A percentile compares a stretch with the other conserved stretches of the same genome.
Evolutionary conservation across 2,329 filamentous ascomycete species (phyloP).

Genomic region (Colletotrichum australisinense): DNA sequence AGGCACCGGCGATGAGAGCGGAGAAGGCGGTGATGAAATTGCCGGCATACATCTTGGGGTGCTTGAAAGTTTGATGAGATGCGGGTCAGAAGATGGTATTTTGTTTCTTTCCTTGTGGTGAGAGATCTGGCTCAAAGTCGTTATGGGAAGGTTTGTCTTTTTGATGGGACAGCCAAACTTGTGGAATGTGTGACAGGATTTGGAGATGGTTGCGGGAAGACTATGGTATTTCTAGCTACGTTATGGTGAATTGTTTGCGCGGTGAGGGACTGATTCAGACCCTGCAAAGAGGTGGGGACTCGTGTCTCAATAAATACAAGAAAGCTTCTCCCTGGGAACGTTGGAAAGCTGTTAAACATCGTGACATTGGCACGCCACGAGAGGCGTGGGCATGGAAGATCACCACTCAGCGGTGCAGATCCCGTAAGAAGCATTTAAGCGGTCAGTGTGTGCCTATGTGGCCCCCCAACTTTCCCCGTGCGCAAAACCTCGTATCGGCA

Average conservation of each 20-base stretch:
- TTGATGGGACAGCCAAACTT: not conserved
- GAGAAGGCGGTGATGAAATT: not conserved
- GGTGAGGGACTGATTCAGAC: not conserved
- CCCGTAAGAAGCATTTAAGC: not conserved
- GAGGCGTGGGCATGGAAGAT: not conserved
- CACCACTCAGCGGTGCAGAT: conserved; percentile 2
- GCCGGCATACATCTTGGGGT: conserved; percentile 5
- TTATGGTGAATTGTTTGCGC: not conserved
- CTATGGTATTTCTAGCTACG: not conserved
- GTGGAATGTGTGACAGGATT: not conserved
- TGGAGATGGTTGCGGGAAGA: not conserved
- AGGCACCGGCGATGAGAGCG: not conserved
- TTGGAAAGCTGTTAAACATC: not conserved
- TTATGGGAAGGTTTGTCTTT: not conserved
- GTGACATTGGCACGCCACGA: not conserved
- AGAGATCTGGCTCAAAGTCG: not conserved
- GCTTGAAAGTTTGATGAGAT: not conserved
- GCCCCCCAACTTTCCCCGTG: not conserved
- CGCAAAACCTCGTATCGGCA: conserved; percentile 10
- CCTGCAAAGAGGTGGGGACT: not conserved
- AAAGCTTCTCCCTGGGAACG: not conserved
- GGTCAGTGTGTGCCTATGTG: not conserved
- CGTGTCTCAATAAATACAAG: not conserved
- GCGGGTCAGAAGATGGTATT: not conserved
- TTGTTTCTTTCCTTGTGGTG: not conserved